Percentiles rank a stretch among this genome's conserved stretches.
These are phyloP conservation scores for Plasmodium gaboni DNA, from an alignment of 169 alveolate species.

Conservation along the genomic window DNA sequence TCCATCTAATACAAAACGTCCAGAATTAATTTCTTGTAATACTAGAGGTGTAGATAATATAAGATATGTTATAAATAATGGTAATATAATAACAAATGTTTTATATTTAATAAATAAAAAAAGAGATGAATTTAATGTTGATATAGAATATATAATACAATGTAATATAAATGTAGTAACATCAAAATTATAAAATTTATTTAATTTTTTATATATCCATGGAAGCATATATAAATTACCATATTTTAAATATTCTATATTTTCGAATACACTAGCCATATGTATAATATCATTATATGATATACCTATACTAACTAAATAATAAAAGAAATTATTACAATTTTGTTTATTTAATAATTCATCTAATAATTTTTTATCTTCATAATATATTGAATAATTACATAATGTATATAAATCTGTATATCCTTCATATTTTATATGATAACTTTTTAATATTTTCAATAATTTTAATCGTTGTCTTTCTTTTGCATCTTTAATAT, in stretches of 20 bases:
- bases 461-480: slow-evolving; percentile 46
- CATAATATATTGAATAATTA: slow-evolving; percentile 51
- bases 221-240: slow-evolving; percentile 61
- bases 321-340: slow-evolving; percentile 37
- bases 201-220: slow-evolving; percentile 62
- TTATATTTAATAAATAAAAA: slow-evolving; percentile 37
- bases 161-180: slow-evolving; percentile 28
- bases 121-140: slow-evolving; percentile 40
- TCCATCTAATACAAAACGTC: slow-evolving; percentile 55
- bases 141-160: slow-evolving; percentile 37
- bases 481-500: slow-evolving; percentile 23
- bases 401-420: slow-evolving; percentile 34
- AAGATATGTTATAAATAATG: slow-evolving; percentile 37
- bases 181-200: slow-evolving; percentile 34
- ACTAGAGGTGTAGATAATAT: slow-evolving; percentile 33
- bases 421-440: slow-evolving; percentile 40
- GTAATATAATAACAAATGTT: slow-evolving; percentile 45
- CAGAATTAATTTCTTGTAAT: slow-evolving; percentile 66
- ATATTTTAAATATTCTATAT: slow-evolving; percentile 34
- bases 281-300: slow-evolving; percentile 58
- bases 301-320: slow-evolving; percentile 44
- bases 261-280: slow-evolving; percentile 56
- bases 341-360: slow-evolving; percentile 1
- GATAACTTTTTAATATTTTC: slow-evolving; percentile 43
- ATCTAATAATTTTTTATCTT: background rate